These are phyloP conservation scores for sorghum (Sorghum bicolor) DNA, from an alignment of 176 grass and related monocot species.

Conservation along the genomic window Sorghum_bicolor_NCBIv3 NC_012877.2:3578501-3579000, in stretches of 20 bases:
- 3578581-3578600: neutral
- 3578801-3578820: neutral
- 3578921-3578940: slow-evolving; percentile 46
- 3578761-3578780: no score
- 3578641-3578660: slow-evolving; percentile 34
- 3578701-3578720: slow-evolving; percentile 53
- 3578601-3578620: slow-evolving; percentile 7
- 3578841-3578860: slow-evolving; percentile 28
- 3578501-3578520: neutral
- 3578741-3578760: slow-evolving; percentile 22
- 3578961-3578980: slow-evolving; percentile 20
- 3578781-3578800: neutral
- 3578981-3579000: slow-evolving; percentile 64
- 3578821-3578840: neutral
- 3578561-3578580: slow-evolving; percentile 21
- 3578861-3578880: slow-evolving; percentile 28
- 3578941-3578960: neutral
- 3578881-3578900: slow-evolving; percentile 36
- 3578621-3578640: neutral
- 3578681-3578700: slow-evolving; percentile 52
- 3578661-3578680: slow-evolving; percentile 33
- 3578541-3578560: neutral
- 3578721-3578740: slow-evolving; percentile 62
- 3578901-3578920: slow-evolving; percentile 29
- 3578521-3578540: neutral